These are phyloP conservation scores for Chimonanthus salicifolius DNA, from an alignment of 164 flowering plant genomes.

Conservation along the genomic window DNA sequence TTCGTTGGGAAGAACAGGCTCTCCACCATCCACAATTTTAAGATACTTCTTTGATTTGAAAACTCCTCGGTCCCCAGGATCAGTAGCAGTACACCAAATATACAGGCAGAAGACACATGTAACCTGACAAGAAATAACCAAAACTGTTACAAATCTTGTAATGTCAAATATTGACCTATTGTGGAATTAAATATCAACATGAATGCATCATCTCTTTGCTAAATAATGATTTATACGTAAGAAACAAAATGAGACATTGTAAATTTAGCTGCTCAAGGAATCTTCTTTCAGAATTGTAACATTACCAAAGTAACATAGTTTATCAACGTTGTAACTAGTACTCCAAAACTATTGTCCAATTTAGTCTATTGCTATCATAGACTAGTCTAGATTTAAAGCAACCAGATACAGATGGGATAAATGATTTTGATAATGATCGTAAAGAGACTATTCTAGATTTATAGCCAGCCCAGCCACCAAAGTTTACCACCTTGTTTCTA, in stretches of 20 bases:
- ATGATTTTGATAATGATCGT: too few relatives aligned
- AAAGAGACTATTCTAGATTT: too few relatives aligned
- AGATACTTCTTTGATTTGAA: constrained; percentile 74
- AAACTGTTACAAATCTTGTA: background rate
- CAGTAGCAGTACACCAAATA: constrained; percentile 87
- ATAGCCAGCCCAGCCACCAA: too few relatives aligned
- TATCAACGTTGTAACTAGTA: background rate
- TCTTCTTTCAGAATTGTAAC: background rate
- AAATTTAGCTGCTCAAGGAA: background rate
- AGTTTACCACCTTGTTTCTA: too few relatives aligned
- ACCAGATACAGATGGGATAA: too few relatives aligned
- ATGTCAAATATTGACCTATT: background rate
- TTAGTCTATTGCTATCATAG: background rate
- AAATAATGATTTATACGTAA: background rate
- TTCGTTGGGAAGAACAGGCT: constrained; percentile 30
- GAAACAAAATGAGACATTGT: background rate
- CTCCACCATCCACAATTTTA: constrained; percentile 29
- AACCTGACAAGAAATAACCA: constrained; percentile 44
- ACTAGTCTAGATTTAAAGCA: background rate
- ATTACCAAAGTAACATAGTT: background rate
- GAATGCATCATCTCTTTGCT: background rate
- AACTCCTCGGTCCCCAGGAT: constrained; percentile 79
- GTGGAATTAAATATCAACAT: background rate
- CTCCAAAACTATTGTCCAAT: background rate
- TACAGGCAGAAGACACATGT: constrained; percentile 61